Evolutionary conservation across 148 eudicot species (phyloP).

Genomic region (Rhododendron williamsianum): DNA sequence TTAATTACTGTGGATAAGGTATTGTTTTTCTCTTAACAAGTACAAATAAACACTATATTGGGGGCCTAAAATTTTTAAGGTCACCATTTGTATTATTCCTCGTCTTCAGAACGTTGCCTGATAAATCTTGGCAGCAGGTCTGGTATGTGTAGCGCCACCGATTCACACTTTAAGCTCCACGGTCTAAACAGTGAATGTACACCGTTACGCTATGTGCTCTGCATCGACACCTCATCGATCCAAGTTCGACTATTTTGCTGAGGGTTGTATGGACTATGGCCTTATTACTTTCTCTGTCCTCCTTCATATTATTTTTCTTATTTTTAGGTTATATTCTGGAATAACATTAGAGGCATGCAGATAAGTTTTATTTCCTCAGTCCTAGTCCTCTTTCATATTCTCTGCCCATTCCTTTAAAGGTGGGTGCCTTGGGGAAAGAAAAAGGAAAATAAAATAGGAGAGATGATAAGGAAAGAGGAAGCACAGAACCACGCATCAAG

Average conservation of each 20-base stretch:
- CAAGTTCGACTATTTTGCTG: constrained; percentile 42
- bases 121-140: constrained; percentile 56
- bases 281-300: constrained; percentile 34
- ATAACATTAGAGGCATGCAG: neutral
- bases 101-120: neutral
- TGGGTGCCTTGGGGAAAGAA: neutral
- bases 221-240: constrained; percentile 40
- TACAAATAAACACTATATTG: neutral
- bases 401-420: neutral
- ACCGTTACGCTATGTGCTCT: constrained; percentile 36
- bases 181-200: constrained; percentile 45
- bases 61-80: neutral
- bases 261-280: constrained; percentile 34
- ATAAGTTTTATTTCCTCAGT: neutral
- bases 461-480: neutral
- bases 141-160: constrained; percentile 50
- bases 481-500: neutral
- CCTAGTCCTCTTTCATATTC: neutral
- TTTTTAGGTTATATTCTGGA: neutral
- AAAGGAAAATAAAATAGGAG: neutral
- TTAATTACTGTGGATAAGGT: constrained; percentile 69
- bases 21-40: constrained; percentile 6
- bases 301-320: constrained; percentile 21
- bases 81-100: neutral
- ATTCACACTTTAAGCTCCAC: constrained; percentile 42